phyloP scores from a whole-genome alignment of 2,329 filamentous ascomycete genomes.

The Stagonosporopsis cucurbitacearum region DNA sequence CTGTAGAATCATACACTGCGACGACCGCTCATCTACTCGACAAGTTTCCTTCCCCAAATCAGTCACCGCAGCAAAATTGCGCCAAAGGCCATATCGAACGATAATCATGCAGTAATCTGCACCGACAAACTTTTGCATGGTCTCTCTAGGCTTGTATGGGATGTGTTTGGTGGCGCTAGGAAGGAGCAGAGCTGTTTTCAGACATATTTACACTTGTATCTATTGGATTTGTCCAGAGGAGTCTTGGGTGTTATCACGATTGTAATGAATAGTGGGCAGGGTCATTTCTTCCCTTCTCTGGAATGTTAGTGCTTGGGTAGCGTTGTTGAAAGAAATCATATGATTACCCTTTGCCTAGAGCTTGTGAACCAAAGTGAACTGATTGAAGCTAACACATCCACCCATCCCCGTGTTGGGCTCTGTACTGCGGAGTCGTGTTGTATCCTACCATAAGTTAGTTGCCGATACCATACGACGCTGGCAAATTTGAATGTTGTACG shows the following conservation, averaged over 20 bases:
- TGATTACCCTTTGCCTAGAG: background rate
- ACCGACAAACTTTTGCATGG: background rate
- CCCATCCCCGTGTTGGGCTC: no score
- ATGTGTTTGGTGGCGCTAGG: background rate
- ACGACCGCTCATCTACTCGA: background rate
- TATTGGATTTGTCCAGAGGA: background rate
- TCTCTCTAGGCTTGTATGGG: background rate
- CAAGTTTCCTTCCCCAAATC: background rate
- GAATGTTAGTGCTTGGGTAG: background rate
- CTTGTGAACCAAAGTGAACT: no score
- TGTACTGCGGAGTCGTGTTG: no score
- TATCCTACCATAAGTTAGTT: no score
- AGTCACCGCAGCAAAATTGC: background rate
- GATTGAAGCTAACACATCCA: no score
- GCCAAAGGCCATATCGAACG: background rate
- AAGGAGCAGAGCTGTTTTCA: background rate
- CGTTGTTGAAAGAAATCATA: background rate
- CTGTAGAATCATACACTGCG: background rate
- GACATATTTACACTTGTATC: conserved; percentile 8
- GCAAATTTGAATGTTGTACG: no score
- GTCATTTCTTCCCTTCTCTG: background rate
- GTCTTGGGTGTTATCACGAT: background rate
- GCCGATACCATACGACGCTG: no score
- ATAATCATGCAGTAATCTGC: background rate
- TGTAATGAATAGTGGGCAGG: conserved; percentile 4